Evolutionary conservation across 495 filamentous ascomycete species (phyloP).

Genomic region (Trichoderma reesei): DNA sequence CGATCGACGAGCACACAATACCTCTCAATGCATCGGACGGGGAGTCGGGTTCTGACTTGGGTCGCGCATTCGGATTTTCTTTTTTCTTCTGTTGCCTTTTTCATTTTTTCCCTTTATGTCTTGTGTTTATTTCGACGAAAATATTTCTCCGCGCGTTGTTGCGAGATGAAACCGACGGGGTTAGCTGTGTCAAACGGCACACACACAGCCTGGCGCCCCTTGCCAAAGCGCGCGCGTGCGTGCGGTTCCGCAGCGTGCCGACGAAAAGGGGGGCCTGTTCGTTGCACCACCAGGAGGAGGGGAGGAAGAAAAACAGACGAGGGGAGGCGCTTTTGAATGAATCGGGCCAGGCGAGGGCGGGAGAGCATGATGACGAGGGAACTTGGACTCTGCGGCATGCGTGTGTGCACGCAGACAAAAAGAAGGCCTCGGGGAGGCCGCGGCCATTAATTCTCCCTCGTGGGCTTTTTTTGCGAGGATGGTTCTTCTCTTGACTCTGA

Average conservation of each 20-base stretch:
- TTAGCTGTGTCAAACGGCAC: not conserved
- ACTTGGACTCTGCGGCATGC: not conserved
- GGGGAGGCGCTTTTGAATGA: not conserved
- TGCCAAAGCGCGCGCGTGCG: not conserved
- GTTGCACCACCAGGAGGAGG: not conserved
- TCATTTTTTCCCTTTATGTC: not conserved
- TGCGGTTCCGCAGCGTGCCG: not conserved
- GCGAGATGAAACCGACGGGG: not conserved
- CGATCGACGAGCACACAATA: slow-evolving; percentile 11
- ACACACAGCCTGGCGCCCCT: slow-evolving; percentile 5
- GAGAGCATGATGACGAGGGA: not conserved
- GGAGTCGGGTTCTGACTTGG: slow-evolving; percentile 13
- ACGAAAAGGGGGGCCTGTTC: not conserved
- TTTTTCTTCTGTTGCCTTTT: not conserved
- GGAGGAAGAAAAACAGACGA: not conserved
- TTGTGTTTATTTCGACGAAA: slow-evolving; percentile 3
- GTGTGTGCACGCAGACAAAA: not conserved
- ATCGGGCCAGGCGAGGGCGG: not conserved
- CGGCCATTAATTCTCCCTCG: not conserved
- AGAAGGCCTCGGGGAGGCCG: not conserved
- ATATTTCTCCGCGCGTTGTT: not conserved
- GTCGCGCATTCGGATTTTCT: not conserved
- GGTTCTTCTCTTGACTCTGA: not conserved
- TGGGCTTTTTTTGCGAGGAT: not conserved
- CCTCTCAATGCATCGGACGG: slow-evolving; percentile 11